A percentile compares a stretch with the other conserved stretches of the same genome.
Evolutionary conservation across 2,329 filamentous ascomycete species (phyloP).

Genomic region (Ceratocystis diversiconidia): DNA sequence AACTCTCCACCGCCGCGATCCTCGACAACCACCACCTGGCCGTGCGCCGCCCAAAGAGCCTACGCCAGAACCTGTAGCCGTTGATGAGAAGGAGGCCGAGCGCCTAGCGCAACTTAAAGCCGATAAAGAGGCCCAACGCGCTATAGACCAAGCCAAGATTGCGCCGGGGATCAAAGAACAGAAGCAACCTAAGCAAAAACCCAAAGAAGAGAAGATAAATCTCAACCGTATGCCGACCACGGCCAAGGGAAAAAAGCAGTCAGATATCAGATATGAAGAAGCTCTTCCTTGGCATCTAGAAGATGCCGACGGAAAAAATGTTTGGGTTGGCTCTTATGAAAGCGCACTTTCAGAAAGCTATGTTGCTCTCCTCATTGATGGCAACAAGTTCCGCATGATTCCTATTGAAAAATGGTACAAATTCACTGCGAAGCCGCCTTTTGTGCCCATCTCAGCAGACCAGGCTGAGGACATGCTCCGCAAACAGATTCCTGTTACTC

Average conservation of each 20-base stretch:
- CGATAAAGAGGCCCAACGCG: constrained; percentile 72
- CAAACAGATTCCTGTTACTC: constrained; percentile 59
- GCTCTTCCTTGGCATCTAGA: constrained; percentile 93
- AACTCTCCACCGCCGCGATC: constrained; percentile 76
- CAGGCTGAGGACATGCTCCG: constrained; percentile 75
- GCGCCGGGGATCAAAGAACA: constrained; percentile 60
- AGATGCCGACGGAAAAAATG: constrained; percentile 88
- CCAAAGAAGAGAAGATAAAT: constrained; percentile 72
- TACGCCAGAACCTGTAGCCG: constrained; percentile 26
- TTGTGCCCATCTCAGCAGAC: constrained; percentile 64
- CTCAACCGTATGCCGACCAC: constrained; percentile 67
- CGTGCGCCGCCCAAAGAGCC: constrained; percentile 45
- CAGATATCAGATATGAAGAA: constrained; percentile 75
- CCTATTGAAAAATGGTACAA: constrained; percentile 94
- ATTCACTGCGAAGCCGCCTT: constrained; percentile 66
- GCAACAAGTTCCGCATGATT: constrained; percentile 63
- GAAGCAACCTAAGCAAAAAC: constrained; percentile 44
- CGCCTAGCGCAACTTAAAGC: constrained; percentile 55
- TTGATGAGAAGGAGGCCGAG: constrained; percentile 46
- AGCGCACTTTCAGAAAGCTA: constrained; percentile 75
- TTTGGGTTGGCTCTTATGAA: constrained; percentile 86
- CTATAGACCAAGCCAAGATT: constrained; percentile 81
- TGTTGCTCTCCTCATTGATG: constrained; percentile 60
- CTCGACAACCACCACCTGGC: constrained; percentile 52
- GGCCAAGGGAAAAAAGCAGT: constrained; percentile 65